Evolutionary conservation across 306 rosid species (phyloP), one percentile per base, ranked within the genome.

Genomic region (Heteromeles arbutifolia): DNA sequence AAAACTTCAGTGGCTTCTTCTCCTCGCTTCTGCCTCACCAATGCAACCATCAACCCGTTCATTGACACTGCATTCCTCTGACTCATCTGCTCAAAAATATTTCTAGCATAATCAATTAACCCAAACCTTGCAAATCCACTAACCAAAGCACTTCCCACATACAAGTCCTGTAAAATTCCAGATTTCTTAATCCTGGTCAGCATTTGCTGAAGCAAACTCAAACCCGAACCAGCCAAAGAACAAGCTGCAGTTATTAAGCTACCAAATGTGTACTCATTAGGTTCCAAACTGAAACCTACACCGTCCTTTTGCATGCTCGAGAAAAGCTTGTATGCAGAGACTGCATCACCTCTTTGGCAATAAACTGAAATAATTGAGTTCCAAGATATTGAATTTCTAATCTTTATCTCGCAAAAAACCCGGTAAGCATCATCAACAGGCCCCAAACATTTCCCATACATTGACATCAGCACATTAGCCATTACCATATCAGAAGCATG

Each of bases 31-130:
- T 89, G 97, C 82, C 79, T 91, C 76, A 86, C 88, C 88, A 93
- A 77, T 52, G 96, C 98, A 83, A 93, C 95, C 87, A 93, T 85
- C 69, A 93, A 88, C 9, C 98, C 98, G 77, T 93, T 90, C 92
- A 91, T 77, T 24, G 98, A 88, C 76, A 93, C 90, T 18, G 87
- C 90, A 84, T 89, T 93, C 72, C 89, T 83, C 84, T 77, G 82
- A 74, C 78, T 65, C 93, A 91, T 88, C 83, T 81, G 93, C 79
- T 83, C 82, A 76, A 89, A 91, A 68, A 93, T 82, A 74, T 83
- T 69, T 70, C 85, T 87, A 62, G 98, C 91, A 73, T 71, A 78
- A 74, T 79, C 79, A 65, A 77, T 80, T 29, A 81, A 84, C 58
- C 97, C 97, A 65, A 76, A 78, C 79, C 86, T 87, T 1, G 97